Percentiles rank a stretch among this genome's conserved stretches.
Conservation (phyloP, 345 rosid genomes). For the Eucalyptus dawsonii region DNA sequence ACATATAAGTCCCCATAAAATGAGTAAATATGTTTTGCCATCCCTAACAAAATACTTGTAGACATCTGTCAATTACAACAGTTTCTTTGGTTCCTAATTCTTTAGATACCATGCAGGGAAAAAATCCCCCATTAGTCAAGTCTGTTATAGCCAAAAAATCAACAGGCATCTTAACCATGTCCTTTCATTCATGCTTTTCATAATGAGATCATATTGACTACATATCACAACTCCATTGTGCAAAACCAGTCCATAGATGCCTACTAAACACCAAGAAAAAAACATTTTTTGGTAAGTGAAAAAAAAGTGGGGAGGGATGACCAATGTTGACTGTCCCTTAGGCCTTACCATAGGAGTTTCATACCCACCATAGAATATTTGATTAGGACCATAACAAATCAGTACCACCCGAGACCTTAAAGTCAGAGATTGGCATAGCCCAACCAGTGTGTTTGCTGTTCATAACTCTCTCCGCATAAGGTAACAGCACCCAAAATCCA, state of each 20-base stretch:
- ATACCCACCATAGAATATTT: not conserved
- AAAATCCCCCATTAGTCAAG: not conserved
- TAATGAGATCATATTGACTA: not conserved
- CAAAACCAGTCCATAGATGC: not conserved
- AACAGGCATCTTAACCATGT: not conserved
- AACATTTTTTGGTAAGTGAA: not conserved
- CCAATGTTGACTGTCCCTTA: not conserved
- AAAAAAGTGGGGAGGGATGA: not conserved
- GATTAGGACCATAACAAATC: not conserved
- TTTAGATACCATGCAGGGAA: not conserved
- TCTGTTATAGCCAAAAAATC: not conserved
- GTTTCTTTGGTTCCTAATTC: not conserved
- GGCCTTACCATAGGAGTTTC: not conserved
- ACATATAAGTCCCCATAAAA: not conserved
- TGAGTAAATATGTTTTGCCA: not conserved
- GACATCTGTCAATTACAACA: not conserved
- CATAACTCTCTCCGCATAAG: not conserved
- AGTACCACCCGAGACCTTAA: not conserved
- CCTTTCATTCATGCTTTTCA: not conserved
- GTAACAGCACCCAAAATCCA: not conserved
- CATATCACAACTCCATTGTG: not conserved
- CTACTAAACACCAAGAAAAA: not conserved
- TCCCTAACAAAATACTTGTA: not conserved
- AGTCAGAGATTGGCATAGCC: not conserved
- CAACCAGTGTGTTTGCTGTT: not conserved